A percentile compares a stretch with the other conserved stretches of the same genome.
Conservation (phyloP, 495 filamentous ascomycete species). For the Podospora fimiseda region DNA sequence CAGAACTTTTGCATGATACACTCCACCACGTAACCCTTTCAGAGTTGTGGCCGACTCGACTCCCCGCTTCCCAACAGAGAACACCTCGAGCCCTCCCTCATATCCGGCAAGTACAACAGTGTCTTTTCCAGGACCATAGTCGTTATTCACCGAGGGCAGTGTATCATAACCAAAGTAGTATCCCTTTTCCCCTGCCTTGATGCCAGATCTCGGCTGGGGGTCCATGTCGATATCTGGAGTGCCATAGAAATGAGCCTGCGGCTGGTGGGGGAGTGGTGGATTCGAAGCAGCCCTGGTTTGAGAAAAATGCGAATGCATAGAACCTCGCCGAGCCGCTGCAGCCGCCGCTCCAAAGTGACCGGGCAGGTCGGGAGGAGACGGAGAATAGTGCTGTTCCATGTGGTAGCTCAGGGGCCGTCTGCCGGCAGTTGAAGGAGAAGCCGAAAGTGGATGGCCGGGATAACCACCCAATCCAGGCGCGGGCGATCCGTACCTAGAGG, state of each 20-base stretch:
- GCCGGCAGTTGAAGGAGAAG: conserved; percentile 40
- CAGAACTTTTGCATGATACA: conserved; percentile 73
- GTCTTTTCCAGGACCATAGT: conserved; percentile 47
- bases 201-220: conserved; percentile 44
- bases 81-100: conserved; percentile 67
- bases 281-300: conserved; percentile 40
- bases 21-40: conserved; percentile 69
- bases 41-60: conserved; percentile 59
- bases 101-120: conserved; percentile 71
- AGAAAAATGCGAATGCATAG: conserved; percentile 53
- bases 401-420: conserved; percentile 48
- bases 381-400: conserved; percentile 37
- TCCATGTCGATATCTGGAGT: conserved; percentile 64
- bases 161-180: conserved; percentile 77
- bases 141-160: conserved; percentile 44
- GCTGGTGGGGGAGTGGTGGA: conserved; percentile 73
- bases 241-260: conserved; percentile 65
- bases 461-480: conserved; percentile 32
- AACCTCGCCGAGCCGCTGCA: conserved; percentile 45
- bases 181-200: conserved; percentile 55
- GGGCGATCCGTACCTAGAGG: conserved; percentile 39
- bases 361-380: conserved; percentile 35
- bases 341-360: conserved; percentile 34
- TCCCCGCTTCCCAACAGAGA: conserved; percentile 59
- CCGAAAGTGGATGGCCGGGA: conserved; percentile 37